Evolutionary conservation across 768 basidiomycete genomes (phyloP), one percentile per base, ranked within the genome.

Genomic region (Calvatia gigantea): DNA sequence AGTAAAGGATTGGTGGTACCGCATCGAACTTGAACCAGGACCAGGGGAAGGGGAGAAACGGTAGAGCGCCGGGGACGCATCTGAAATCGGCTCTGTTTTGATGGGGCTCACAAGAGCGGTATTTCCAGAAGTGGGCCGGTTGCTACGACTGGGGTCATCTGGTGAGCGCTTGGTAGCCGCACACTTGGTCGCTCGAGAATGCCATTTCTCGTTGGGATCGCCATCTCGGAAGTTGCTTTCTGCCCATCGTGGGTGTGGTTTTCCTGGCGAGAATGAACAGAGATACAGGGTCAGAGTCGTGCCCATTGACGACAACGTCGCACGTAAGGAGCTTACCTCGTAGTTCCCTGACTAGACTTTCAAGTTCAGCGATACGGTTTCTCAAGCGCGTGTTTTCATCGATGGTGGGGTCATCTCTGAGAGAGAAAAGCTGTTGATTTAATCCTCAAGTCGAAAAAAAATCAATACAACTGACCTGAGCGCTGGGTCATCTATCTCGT

Each of bases 401-500:
- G n/a, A 92, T 70, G 42, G 85, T 82, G 9, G 92, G 91, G 71
- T 94, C 91, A 66, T 93, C 90, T 69, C 91, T 91, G 69, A 14
- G 12, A 14, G 25, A n/a, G 17, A 9, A 32, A 33, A 45, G 59
- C 32, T 7, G 41, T 31, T 42, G 39, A 46, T 43, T 6, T 46
- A 57, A 44, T 43, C 53, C 52, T 51, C 59, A 15, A 19, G 27
- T 11, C 25, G 9, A 11, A 29, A 28, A 28, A 25, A 37, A 32
- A 11, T 31, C 17, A 17, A 3, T 11, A 4, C 23, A 35, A 65
- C 77, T 55, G 60, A 89, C 91, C 89, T 79, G 33, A 89, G 72
- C 8, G 87, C 85, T 12, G 90, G 90, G 70, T 93, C 93, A 67
- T 95, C 94, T 60, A 95, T 89, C 66, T 96, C 94, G 62, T 96